phyloP scores from a whole-genome alignment of 345 rosid species.

The Syzygium aqueum region DNA sequence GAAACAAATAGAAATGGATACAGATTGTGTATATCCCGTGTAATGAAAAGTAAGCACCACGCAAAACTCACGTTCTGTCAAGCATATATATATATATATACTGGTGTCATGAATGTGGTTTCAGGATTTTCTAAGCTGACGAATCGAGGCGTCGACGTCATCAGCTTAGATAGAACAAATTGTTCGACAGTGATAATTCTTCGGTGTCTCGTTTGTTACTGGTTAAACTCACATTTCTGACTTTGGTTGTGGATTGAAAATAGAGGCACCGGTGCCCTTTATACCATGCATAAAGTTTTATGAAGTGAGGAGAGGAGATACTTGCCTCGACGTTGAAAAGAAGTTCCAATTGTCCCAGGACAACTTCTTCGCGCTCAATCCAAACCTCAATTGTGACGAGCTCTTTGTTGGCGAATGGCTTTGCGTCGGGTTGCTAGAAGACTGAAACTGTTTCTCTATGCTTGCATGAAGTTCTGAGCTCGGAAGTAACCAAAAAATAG shows the following conservation, averaged over 20 bases:
- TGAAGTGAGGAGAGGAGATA: background rate
- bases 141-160: background rate
- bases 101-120: too few species aligned
- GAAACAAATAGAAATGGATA: background rate
- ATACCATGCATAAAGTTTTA: background rate
- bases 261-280: background rate
- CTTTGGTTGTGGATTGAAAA: background rate
- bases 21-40: too few species aligned
- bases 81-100: too few species aligned
- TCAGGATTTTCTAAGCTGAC: too few species aligned
- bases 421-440: background rate
- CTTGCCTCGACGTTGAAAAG: background rate
- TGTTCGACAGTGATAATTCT: too few species aligned
- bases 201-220: background rate
- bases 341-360: background rate
- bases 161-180: background rate
- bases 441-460: background rate
- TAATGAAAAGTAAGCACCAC: too few species aligned
- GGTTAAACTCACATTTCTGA: background rate
- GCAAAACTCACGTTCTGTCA: too few species aligned
- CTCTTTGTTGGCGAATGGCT: background rate
- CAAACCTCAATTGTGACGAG: background rate
- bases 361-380: background rate
- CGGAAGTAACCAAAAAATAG: background rate
- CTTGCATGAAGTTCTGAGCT: background rate